phyloP scores from a whole-genome alignment of 164 flowering plant species.

The Chimonanthus salicifolius region DNA sequence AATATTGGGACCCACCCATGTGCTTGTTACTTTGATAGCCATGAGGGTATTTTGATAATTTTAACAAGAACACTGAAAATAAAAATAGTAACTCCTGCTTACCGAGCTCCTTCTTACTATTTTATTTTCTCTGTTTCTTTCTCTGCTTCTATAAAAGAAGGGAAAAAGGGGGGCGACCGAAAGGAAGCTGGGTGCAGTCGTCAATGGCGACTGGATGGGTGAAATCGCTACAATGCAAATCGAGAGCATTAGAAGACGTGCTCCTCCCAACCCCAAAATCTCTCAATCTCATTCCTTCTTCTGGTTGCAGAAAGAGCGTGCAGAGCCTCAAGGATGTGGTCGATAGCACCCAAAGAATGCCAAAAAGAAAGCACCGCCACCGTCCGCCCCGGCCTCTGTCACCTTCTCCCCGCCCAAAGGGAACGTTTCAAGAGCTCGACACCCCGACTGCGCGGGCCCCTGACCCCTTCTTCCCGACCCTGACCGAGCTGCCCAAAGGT shows the following conservation, averaged over 20 bases:
- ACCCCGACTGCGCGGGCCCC: slow-evolving; percentile 16
- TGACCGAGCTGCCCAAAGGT: slow-evolving; percentile 69
- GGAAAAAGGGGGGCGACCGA: background rate
- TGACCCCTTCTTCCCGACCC: slow-evolving; percentile 48
- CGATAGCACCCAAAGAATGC: slow-evolving; percentile 22
- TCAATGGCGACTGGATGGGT: slow-evolving; percentile 85
- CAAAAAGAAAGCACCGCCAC: slow-evolving; percentile 26
- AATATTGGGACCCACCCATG: no score
- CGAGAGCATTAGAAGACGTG: slow-evolving; percentile 72
- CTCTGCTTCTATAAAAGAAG: background rate
- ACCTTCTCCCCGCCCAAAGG: background rate
- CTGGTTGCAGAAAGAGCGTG: slow-evolving; percentile 55
- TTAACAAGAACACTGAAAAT: background rate
- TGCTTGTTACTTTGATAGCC: no score
- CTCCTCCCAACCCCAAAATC: slow-evolving; percentile 32
- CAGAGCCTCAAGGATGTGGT: slow-evolving; percentile 66
- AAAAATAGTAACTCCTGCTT: no score
- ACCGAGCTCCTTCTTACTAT: background rate
- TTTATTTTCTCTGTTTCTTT: background rate
- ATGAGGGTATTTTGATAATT: background rate
- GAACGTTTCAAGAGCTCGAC: slow-evolving; percentile 14
- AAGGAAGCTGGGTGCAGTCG: slow-evolving; percentile 12
- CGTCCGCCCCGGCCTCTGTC: slow-evolving; percentile 10
- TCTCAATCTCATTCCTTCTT: slow-evolving; percentile 24
- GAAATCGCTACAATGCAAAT: slow-evolving; percentile 82